Base-by-base conservation (phyloP, 2,329 filamentous ascomycete genomes). In the Fusarium algeriense region DNA sequence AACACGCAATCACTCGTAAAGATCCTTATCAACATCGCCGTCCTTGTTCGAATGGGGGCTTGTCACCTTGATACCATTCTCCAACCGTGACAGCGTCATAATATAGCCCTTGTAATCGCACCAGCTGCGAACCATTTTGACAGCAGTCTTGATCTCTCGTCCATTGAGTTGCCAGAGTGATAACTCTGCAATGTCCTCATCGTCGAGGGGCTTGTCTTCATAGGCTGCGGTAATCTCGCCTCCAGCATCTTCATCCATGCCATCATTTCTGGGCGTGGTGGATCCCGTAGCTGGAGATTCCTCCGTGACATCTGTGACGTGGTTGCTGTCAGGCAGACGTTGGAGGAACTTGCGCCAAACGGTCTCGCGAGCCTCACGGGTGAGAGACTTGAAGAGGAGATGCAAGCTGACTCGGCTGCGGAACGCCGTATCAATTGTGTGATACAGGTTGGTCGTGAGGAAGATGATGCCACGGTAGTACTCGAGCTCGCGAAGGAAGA, bases 271-370 rank as follows among this genome's bases (percentile, higher is more conserved):
- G 15, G 67, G 66, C 11, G 61, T 62, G 12, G 65, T 49, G 17
- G 60, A 55, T 44, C 53, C 65, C 1, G 66, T 69, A 7, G 48
- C 45, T n/a, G 43, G 19, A 34, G 43, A 35, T 7, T 69, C 52
- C 3, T 56, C 65, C 2, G 32, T 60, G 34, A 61, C 37, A 3
- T 52, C 58, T 6, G 52, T 60, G 52, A 60, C 57, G 23, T 46
- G 54, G n/a, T 41, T 44, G 37, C 32, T 41, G 10, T 64, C 69
- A 5, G 78, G 77, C 6, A 84, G 71, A 3, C 81, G 77, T 7
- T 78, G 74, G 26, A 85, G 74, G 72, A 86, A 86, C 70, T 86
- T 86, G 44, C 77, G 75, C 85, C 85, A 87, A 32, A 86, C 78
- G 5, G 76, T 67, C 54, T 77, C 75, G 32, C 84, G 79, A 4